Conservation (phyloP, 2,329 filamentous ascomycete genomes). For the Bipolaris victoriae region DNA sequence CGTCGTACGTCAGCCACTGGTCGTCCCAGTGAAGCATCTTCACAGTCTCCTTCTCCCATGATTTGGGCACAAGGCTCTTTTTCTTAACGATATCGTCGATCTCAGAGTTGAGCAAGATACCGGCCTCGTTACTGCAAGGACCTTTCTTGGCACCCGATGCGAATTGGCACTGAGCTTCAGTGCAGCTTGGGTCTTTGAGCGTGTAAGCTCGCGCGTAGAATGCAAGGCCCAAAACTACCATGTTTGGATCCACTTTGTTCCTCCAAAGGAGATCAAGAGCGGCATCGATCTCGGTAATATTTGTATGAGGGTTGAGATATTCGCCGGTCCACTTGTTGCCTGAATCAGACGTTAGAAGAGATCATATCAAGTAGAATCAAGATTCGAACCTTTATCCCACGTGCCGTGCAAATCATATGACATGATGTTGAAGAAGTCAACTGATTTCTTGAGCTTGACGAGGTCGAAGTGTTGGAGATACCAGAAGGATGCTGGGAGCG, state of each 20-base stretch:
- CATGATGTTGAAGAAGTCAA: conserved; percentile 56
- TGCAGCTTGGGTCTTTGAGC: conserved; percentile 15
- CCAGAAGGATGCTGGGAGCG: conserved; percentile 33
- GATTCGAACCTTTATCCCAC: conserved; percentile 43
- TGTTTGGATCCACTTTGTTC: conserved; percentile 48
- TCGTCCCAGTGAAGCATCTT: conserved; percentile 41
- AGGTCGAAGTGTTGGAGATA: conserved; percentile 33
- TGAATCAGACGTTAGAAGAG: conserved; percentile 44
- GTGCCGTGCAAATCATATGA: conserved; percentile 51
- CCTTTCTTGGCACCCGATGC: conserved; percentile 4
- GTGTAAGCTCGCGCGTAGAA: conserved; percentile 52
- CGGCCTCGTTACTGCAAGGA: conserved; percentile 12
- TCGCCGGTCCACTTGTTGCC: conserved; percentile 32
- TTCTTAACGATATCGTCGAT: conserved; percentile 24
- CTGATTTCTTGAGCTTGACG: conserved; percentile 10
- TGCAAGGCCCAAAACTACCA: conserved; percentile 53
- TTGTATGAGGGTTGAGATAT: conserved; percentile 49
- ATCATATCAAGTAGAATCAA: no score
- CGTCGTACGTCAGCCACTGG: conserved; percentile 40
- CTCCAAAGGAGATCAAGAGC: conserved; percentile 56
- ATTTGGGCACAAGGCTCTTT: conserved; percentile 3
- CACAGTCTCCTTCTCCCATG: conserved; percentile 24
- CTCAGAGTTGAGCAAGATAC: conserved; percentile 25
- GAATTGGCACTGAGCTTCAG: conserved; percentile 8
- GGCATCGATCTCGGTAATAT: conserved; percentile 54